Conservation (phyloP, 2,329 filamentous ascomycete species). For the Cercospora sp. region DNA sequence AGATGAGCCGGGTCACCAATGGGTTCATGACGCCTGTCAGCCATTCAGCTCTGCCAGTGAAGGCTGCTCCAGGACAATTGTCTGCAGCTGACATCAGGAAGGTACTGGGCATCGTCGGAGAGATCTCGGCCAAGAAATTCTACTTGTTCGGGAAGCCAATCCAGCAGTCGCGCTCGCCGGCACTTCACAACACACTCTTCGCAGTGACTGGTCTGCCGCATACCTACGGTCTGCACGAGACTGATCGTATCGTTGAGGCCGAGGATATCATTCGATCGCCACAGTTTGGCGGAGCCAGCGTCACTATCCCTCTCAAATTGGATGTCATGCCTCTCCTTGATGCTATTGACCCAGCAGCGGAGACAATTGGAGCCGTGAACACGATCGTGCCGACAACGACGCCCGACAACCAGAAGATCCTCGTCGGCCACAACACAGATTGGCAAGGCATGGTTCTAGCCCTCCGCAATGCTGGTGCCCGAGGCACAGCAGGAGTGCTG, state of each 20-base stretch:
- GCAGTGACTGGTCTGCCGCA: slow-evolving; percentile 76
- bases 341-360: slow-evolving; percentile 74
- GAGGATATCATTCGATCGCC: slow-evolving; percentile 65
- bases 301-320: slow-evolving; percentile 92
- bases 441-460: slow-evolving; percentile 88
- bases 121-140: slow-evolving; percentile 73
- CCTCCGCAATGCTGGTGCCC: slow-evolving; percentile 67
- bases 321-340: slow-evolving; percentile 82
- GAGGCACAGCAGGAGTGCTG: slow-evolving; percentile 38
- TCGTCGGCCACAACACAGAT: slow-evolving; percentile 91
- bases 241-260: slow-evolving; percentile 63
- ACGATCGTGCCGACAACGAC: slow-evolving; percentile 69
- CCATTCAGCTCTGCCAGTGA: slow-evolving; percentile 84
- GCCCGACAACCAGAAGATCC: slow-evolving; percentile 43
- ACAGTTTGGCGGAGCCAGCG: slow-evolving; percentile 87
- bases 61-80: slow-evolving; percentile 90
- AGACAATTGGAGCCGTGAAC: slow-evolving; percentile 87
- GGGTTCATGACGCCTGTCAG: slow-evolving; percentile 92
- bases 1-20: slow-evolving; percentile 87
- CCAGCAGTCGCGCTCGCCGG: slow-evolving; percentile 76
- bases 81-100: slow-evolving; percentile 85
- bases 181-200: slow-evolving; percentile 87
- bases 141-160: slow-evolving; percentile 88
- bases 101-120: slow-evolving; percentile 74
- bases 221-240: slow-evolving; percentile 75